phyloP scores from a whole-genome alignment of 192 early-diverging fungal species.

The Backusella parvicylindrica region DNA sequence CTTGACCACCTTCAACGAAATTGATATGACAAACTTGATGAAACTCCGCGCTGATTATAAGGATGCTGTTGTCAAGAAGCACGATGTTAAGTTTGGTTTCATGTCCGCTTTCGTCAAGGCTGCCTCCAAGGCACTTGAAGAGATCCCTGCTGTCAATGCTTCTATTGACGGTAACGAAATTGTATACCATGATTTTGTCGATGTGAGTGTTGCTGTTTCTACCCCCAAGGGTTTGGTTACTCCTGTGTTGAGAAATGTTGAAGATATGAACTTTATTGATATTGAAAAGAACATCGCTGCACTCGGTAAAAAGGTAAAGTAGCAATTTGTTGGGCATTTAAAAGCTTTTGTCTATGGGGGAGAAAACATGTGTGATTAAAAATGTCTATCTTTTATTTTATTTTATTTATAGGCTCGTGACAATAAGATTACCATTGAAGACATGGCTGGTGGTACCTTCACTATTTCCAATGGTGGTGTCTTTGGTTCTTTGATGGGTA shows the following conservation, averaged over 20 bases:
- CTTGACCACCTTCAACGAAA: slow-evolving; percentile 99
- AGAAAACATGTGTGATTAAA: not conserved
- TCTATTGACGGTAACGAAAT: slow-evolving; percentile 90
- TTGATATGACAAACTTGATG: slow-evolving; percentile 97
- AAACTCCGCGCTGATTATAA: slow-evolving; percentile 92
- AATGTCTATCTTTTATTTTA: no score
- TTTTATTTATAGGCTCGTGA: slow-evolving; percentile 83
- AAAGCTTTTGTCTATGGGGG: not conserved
- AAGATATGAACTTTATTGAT: slow-evolving; percentile 82
- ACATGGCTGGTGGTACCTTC: slow-evolving; percentile 97
- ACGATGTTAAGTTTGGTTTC: slow-evolving; percentile 96
- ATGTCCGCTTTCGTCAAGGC: slow-evolving; percentile 99
- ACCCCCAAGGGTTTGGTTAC: slow-evolving; percentile 99
- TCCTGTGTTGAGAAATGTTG: slow-evolving; percentile 90
- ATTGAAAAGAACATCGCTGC: slow-evolving; percentile 90
- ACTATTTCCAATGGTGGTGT: slow-evolving; percentile 99
- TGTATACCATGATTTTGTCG: slow-evolving; percentile 93
- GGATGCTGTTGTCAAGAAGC: slow-evolving; percentile 90
- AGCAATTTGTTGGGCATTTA: not conserved
- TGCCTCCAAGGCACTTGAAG: slow-evolving; percentile 76
- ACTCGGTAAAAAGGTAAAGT: slow-evolving; percentile 71
- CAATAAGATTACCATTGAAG: slow-evolving; percentile 96
- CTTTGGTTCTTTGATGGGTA: slow-evolving; percentile 96
- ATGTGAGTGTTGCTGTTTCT: slow-evolving; percentile 94
- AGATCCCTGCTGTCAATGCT: slow-evolving; percentile 93